Conservation (phyloP, 768 basidiomycete species). For the Tulasnella sp. region DNA sequence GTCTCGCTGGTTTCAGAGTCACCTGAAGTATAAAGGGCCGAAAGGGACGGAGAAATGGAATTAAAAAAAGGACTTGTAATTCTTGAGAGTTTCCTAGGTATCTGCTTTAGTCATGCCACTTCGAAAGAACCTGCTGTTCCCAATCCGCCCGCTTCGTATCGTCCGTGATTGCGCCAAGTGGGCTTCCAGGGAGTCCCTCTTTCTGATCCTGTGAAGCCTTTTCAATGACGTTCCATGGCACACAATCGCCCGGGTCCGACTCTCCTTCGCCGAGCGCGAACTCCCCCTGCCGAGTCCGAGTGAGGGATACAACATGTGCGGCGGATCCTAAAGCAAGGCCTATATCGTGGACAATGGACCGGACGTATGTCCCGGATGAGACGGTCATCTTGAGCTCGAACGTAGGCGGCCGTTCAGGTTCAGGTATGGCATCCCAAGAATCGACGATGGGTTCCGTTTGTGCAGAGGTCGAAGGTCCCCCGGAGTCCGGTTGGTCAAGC, state of each 20-base stretch:
- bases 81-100: no score
- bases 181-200: slow-evolving; percentile 44
- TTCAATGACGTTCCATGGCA: slow-evolving; percentile 72
- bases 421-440: not conserved
- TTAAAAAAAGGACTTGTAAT: no score
- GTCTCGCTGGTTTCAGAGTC: not conserved
- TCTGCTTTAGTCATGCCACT: slow-evolving; percentile 31
- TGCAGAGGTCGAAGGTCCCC: not conserved
- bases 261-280: slow-evolving; percentile 44
- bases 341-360: slow-evolving; percentile 92
- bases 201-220: slow-evolving; percentile 51
- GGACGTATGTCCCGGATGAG: slow-evolving; percentile 94
- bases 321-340: slow-evolving; percentile 78
- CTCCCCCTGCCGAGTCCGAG: slow-evolving; percentile 81
- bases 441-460: not conserved
- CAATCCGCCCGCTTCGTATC: slow-evolving; percentile 70
- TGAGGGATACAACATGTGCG: slow-evolving; percentile 89
- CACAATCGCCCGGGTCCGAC: slow-evolving; percentile 54
- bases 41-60: no score
- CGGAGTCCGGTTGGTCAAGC: not conserved
- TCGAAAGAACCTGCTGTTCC: slow-evolving; percentile 75
- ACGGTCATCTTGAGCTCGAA: slow-evolving; percentile 91
- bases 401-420: slow-evolving; percentile 52
- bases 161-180: slow-evolving; percentile 38
- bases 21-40: not conserved